These are phyloP conservation scores for Neurospora sp. DNA, from an alignment of 495 filamentous ascomycete species.

Conservation along the genomic window DNA sequence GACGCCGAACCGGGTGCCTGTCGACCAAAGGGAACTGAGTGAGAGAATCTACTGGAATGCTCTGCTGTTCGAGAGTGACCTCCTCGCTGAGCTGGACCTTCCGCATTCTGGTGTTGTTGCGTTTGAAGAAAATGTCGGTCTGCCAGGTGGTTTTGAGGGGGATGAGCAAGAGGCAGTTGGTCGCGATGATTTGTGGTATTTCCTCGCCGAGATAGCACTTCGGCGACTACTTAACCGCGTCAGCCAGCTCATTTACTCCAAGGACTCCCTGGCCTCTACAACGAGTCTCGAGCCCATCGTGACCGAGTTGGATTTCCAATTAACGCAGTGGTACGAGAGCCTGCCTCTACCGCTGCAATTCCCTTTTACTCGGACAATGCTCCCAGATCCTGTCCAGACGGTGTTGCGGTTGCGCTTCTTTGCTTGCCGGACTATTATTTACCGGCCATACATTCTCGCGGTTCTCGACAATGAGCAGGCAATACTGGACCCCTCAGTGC, in stretches of 20 bases:
- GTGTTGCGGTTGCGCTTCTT: slow-evolving; percentile 70
- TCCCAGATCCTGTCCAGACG: slow-evolving; percentile 66
- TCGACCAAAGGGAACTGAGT: slow-evolving; percentile 57
- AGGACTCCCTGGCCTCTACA: slow-evolving; percentile 57
- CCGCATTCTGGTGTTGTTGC: slow-evolving; percentile 74
- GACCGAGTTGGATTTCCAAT: slow-evolving; percentile 69
- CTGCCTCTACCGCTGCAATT: slow-evolving; percentile 65
- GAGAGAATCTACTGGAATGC: slow-evolving; percentile 79
- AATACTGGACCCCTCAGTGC: slow-evolving; percentile 55
- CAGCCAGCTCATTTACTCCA: slow-evolving; percentile 71
- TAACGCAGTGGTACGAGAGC: slow-evolving; percentile 76
- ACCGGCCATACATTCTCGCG: slow-evolving; percentile 70
- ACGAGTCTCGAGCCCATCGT: slow-evolving; percentile 64
- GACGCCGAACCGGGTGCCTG: slow-evolving; percentile 56
- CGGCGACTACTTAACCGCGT: slow-evolving; percentile 68
- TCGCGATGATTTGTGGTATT: slow-evolving; percentile 75
- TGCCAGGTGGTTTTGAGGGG: slow-evolving; percentile 67
- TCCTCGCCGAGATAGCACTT: slow-evolving; percentile 69
- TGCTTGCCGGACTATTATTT: slow-evolving; percentile 78
- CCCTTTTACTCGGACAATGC: slow-evolving; percentile 52
- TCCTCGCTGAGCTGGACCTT: slow-evolving; percentile 70
- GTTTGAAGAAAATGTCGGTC: slow-evolving; percentile 68
- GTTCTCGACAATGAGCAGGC: slow-evolving; percentile 69
- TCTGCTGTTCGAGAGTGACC: slow-evolving; percentile 69
- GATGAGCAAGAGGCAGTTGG: slow-evolving; percentile 53